phyloP scores from a whole-genome alignment of 345 rosid genomes.

The Combretum micranthum region DNA sequence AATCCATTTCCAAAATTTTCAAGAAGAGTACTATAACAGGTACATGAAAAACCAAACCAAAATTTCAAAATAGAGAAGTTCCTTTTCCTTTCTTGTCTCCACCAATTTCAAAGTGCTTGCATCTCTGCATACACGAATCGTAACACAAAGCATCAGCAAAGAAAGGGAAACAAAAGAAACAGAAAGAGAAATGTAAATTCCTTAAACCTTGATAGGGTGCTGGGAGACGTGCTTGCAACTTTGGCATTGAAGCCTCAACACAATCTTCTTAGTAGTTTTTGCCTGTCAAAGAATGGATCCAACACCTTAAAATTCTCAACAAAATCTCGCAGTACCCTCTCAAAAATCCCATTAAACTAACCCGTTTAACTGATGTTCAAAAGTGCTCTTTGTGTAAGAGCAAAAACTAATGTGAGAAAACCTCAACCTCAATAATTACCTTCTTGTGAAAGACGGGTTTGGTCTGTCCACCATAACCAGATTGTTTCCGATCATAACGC shows the following conservation, averaged over 20 bases:
- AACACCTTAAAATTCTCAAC: background rate
- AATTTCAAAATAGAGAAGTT: conserved; percentile 1
- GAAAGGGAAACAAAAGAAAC: background rate
- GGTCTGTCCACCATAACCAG: conserved; percentile 23
- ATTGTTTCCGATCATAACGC: conserved; percentile 18
- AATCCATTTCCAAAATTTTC: too few species aligned
- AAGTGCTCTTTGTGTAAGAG: too few species aligned
- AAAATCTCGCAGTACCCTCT: too few species aligned
- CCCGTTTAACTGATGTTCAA: too few species aligned
- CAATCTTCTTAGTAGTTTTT: conserved; percentile 6
- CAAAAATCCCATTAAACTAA: too few species aligned
- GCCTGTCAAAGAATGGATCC: background rate
- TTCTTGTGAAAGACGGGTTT: conserved; percentile 26
- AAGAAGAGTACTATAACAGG: background rate
- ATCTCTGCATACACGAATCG: background rate
- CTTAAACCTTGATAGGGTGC: conserved; percentile 4
- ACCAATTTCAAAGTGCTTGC: conserved; percentile 8
- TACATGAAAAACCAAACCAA: background rate
- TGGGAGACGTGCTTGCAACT: conserved; percentile 5
- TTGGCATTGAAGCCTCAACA: conserved; percentile 5
- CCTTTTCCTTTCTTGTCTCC: conserved; percentile 5
- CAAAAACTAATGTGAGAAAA: background rate
- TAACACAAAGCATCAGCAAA: background rate
- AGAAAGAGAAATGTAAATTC: background rate
- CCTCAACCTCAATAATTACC: conserved; percentile 6